Evolutionary conservation across 371 early-diverging fungal species (phyloP).

Genomic region (Mucor plumbeus): DNA sequence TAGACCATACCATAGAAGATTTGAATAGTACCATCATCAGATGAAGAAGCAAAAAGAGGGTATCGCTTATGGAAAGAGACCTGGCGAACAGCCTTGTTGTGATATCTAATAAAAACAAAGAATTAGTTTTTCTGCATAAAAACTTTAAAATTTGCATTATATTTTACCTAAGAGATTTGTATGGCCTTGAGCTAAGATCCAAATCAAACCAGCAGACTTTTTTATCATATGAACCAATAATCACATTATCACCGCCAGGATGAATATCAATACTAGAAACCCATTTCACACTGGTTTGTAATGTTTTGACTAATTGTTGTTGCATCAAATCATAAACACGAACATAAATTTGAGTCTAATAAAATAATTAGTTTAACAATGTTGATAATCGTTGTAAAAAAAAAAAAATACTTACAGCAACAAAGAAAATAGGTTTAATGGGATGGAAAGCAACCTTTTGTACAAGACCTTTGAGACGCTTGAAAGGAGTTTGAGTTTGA

Average conservation of each 20-base stretch:
- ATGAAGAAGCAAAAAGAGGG: constrained; percentile 93
- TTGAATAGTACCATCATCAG: constrained; percentile 93
- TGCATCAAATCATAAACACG: constrained; percentile 91
- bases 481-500: constrained; percentile 90
- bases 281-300: constrained; percentile 89
- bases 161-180: constrained; percentile 79
- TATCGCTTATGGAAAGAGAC: constrained; percentile 87
- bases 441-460: constrained; percentile 95
- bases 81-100: constrained; percentile 87
- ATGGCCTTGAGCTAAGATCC: constrained; percentile 90
- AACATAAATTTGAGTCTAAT: constrained; percentile 88
- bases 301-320: constrained; percentile 82
- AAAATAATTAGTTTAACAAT: constrained; percentile 1
- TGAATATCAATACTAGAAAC: constrained; percentile 94
- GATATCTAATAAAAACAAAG: constrained; percentile 62
- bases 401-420: constrained; percentile 67
- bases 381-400: not conserved
- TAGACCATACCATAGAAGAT: constrained; percentile 98
- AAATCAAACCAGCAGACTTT: constrained; percentile 96
- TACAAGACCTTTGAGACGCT: constrained; percentile 84
- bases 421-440: constrained; percentile 88
- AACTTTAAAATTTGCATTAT: not conserved
- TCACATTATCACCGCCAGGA: constrained; percentile 91
- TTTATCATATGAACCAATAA: constrained; percentile 95
- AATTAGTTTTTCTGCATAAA: not conserved